Base-by-base conservation (phyloP, 1,139 yeast species). In the Pichiaceae sp. region DNA sequence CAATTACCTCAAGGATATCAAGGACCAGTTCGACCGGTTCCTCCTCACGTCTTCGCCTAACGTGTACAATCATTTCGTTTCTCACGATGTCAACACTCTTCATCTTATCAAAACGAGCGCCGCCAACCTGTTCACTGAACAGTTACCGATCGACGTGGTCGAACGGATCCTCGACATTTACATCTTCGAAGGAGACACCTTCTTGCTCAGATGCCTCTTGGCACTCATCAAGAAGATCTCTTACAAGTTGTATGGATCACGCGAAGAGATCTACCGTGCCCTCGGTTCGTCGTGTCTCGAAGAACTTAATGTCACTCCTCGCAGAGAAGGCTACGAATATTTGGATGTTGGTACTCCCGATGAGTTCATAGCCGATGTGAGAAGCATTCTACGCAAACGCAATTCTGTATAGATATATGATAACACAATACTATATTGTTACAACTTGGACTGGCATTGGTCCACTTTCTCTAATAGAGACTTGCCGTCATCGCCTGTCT, bases 401-500 rank as follows among this genome's bases (percentile, higher is more conserved):
- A 21, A 21, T 11, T 7, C 24, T 11, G 21, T 38, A 39, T 12
- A 35, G 37, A 7, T 24, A 33, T 21, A 29, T 34, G 28, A 27
- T 26, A 36, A 25, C 20, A 7, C 24, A 21, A 7, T 7, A 21
- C 11, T 7, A 21, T 21, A 21, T 21, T 7, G 7, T 21, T 21
- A 21, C 24, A 21, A 21, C 24, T 21, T 21, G 24, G 28, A 14
- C 42, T 52, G 54, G 33, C 50, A 48, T 11, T 37, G 36, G 28
- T 79, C 73, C 40, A 86, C 64, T 8, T 72, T 64, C 9, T 68
- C 66, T 24, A 72, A 60, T 40, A 89, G 68, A 39, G 71, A 75
- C 32, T 71, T 64, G 17, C 87, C 96, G 57, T 85, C 95, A 2
- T 66, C 68, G 31, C 66, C 66, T 15, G 79, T 74, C 61, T 87